A percentile compares a stretch with the other conserved stretches of the same genome.
Evolutionary conservation across 1,284 basidiomycete species (phyloP).

Genomic region (Neonothopanus nambi): DNA sequence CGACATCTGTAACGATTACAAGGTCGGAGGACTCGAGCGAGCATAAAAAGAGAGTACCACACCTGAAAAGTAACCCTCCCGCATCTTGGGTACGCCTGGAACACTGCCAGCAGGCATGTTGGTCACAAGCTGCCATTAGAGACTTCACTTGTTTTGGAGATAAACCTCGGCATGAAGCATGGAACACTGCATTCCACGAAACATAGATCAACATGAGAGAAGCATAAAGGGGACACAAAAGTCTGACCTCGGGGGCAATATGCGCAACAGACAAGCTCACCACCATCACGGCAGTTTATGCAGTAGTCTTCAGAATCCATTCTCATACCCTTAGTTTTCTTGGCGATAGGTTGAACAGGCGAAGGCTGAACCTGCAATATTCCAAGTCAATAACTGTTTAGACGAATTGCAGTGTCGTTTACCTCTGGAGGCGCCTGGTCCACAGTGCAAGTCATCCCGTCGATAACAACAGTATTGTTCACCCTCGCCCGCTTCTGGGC

Average conservation of each 20-base stretch:
- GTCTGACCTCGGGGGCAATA: constrained; percentile 52
- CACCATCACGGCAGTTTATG: constrained; percentile 58
- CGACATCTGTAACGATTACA: constrained; percentile 48
- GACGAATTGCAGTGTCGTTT: constrained; percentile 12
- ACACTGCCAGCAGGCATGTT: constrained; percentile 51
- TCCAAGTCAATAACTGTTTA: neutral
- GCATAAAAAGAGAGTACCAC: neutral
- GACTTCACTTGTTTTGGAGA: constrained; percentile 28
- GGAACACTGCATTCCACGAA: constrained; percentile 43
- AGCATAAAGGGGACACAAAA: constrained; percentile 8
- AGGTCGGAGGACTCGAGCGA: neutral
- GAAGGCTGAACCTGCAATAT: neutral
- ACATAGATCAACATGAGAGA: neutral
- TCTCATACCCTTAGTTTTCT: constrained; percentile 33
- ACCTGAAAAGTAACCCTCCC: constrained; percentile 56
- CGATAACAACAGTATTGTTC: constrained; percentile 40
- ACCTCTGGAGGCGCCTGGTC: constrained; percentile 33
- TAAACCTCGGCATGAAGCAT: constrained; percentile 45
- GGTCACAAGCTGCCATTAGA: constrained; percentile 38
- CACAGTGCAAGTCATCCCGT: constrained; percentile 46
- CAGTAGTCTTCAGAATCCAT: constrained; percentile 58
- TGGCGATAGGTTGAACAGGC: constrained; percentile 14
- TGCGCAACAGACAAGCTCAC: constrained; percentile 48
- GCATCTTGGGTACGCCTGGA: constrained; percentile 39
- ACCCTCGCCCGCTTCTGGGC: constrained; percentile 43